phyloP scores from a whole-genome alignment of 371 early-diverging fungal species.

The Quaeritorhiza haematococci region DNA sequence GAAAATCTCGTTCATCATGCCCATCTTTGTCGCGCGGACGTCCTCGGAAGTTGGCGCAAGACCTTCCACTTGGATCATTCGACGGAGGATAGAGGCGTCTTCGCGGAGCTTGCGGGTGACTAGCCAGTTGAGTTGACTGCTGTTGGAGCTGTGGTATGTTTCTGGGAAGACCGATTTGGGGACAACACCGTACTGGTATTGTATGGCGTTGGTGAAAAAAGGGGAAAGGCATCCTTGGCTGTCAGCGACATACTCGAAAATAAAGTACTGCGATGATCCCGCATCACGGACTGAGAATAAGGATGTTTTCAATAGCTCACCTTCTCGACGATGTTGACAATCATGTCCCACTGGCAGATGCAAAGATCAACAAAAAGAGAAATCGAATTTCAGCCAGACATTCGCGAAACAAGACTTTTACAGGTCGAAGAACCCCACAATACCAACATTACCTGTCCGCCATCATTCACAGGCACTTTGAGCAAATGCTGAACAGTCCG shows the following conservation, averaged over 20 bases:
- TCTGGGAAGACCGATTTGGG: conserved; percentile 73
- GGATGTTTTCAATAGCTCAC: no score
- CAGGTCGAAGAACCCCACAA: conserved; percentile 57
- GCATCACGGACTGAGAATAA: no score
- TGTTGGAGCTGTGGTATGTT: conserved; percentile 57
- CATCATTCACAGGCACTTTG: background rate
- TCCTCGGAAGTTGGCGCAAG: no score
- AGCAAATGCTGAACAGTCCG: conserved; percentile 51
- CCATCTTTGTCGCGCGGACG: conserved; percentile 46
- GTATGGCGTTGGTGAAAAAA: no score
- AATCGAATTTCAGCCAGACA: no score
- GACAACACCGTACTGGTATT: conserved; percentile 72
- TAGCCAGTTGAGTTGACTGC: conserved; percentile 50
- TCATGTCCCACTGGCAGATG: conserved; percentile 73
- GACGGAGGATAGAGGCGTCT: conserved; percentile 17
- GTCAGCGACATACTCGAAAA: no score
- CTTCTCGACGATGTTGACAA: conserved; percentile 65
- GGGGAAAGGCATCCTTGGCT: no score
- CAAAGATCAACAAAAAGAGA: conserved; percentile 1
- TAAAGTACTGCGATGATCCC: no score
- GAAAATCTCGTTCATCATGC: conserved; percentile 66
- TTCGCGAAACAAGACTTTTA: no score
- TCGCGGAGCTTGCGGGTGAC: background rate
- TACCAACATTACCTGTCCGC: background rate
- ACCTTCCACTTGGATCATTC: conserved; percentile 22